Conservation (phyloP, 2,329 filamentous ascomycete genomes). For the Penicillium brasilianum region DNA sequence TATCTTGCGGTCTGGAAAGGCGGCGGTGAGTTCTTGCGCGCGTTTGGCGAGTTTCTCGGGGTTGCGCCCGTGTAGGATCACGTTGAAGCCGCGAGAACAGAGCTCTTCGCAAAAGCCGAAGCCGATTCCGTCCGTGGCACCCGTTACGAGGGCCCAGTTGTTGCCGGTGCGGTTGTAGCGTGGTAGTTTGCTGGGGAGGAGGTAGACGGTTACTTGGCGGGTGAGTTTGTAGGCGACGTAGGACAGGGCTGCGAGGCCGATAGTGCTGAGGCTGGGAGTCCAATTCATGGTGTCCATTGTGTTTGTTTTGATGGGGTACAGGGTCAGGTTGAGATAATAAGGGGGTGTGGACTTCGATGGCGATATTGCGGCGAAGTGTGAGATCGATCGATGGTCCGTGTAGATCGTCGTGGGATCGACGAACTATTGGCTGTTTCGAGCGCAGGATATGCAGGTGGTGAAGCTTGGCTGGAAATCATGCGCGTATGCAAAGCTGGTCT, state of each 20-base stretch:
- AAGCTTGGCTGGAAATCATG: too few species aligned
- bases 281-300: slow-evolving; percentile 1
- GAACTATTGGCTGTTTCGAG: too few species aligned
- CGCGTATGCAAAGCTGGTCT: too few species aligned
- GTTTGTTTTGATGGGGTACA: not conserved
- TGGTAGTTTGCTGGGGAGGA: slow-evolving; percentile 23
- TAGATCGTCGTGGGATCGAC: not conserved
- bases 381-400: not conserved
- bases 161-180: slow-evolving; percentile 23
- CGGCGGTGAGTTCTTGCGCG: slow-evolving; percentile 44
- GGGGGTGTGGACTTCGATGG: not conserved
- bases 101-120: slow-evolving; percentile 58
- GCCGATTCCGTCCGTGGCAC: slow-evolving; percentile 62
- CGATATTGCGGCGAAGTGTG: not conserved
- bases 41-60: slow-evolving; percentile 53
- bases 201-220: slow-evolving; percentile 23
- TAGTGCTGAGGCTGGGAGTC: not conserved
- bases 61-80: slow-evolving; percentile 64
- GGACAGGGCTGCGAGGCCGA: slow-evolving; percentile 25
- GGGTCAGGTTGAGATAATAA: not conserved
- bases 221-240: slow-evolving; percentile 20
- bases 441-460: too few species aligned
- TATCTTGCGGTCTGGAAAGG: slow-evolving; percentile 49
- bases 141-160: slow-evolving; percentile 48
- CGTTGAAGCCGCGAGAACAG: slow-evolving; percentile 58